These are phyloP conservation scores for Imleria badia DNA, from an alignment of 768 basidiomycete species.

Conservation along the genomic window DNA sequence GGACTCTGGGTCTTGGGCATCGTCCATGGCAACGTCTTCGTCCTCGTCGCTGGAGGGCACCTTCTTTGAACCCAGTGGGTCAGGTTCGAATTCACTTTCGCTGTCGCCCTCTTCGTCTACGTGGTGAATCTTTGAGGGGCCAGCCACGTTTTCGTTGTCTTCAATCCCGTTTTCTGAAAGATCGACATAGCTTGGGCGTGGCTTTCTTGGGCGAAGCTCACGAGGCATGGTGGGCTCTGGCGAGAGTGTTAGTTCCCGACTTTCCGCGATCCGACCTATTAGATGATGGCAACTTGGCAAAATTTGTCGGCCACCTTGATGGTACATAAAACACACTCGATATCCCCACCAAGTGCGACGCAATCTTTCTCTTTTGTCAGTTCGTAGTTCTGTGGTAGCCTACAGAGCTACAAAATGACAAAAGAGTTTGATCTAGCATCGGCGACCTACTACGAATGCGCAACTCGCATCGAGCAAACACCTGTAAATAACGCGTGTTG, in stretches of 20 bases:
- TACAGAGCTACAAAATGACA: too few species aligned
- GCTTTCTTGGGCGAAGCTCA: slow-evolving; percentile 54
- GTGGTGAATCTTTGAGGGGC: slow-evolving; percentile 36
- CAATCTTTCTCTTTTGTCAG: too few species aligned
- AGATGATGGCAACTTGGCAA: too few species aligned
- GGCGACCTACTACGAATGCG: too few species aligned
- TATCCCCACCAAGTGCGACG: too few species aligned
- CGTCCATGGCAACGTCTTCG: slow-evolving; percentile 26
- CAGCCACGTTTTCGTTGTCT: slow-evolving; percentile 35
- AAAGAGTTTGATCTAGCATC: too few species aligned
- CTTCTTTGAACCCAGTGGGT: slow-evolving; percentile 27
- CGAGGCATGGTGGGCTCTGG: slow-evolving; percentile 43
- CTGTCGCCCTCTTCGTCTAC: slow-evolving; percentile 34
- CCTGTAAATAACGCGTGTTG: slow-evolving; percentile 28
- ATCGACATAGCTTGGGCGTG: slow-evolving; percentile 48
- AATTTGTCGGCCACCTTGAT: too few species aligned
- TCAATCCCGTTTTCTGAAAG: slow-evolving; percentile 36
- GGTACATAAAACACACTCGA: too few species aligned
- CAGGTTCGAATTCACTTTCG: slow-evolving; percentile 58
- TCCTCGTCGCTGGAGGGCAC: slow-evolving; percentile 37
- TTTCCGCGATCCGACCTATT: too few species aligned
- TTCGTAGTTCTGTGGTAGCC: too few species aligned
- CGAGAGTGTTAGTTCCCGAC: background rate
- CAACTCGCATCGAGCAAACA: slow-evolving; percentile 21
- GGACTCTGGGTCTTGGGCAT: slow-evolving; percentile 10